These are phyloP conservation scores for Fistulinella staudtii DNA, from an alignment of 1,284 basidiomycete genomes.

Conservation along the genomic window DNA sequence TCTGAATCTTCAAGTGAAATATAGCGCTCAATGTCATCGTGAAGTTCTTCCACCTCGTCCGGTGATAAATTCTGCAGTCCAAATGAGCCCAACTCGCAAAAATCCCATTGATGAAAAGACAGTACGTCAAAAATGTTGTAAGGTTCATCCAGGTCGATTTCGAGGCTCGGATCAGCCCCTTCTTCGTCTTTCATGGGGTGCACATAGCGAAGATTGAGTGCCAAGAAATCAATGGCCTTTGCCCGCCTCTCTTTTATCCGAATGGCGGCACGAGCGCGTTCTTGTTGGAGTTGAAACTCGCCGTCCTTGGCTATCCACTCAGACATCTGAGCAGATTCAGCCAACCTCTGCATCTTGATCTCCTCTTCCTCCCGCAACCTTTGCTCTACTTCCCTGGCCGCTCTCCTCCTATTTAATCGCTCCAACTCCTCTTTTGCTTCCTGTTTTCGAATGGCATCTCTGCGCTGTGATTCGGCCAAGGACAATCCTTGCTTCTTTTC, in stretches of 20 bases:
- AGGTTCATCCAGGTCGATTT: constrained; percentile 97
- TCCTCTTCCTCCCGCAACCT: constrained; percentile 90
- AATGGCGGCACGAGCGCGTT: constrained; percentile 86
- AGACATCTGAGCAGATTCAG: constrained; percentile 95
- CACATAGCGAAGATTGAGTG: constrained; percentile 89
- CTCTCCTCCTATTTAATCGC: constrained; percentile 83
- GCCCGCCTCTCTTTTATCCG: constrained; percentile 94
- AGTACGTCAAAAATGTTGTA: constrained; percentile 91
- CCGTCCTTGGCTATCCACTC: constrained; percentile 98
- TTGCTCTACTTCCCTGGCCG: constrained; percentile 89
- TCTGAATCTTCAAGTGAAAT: constrained; percentile 83
- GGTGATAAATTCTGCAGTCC: constrained; percentile 73
- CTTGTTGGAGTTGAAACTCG: constrained; percentile 95
- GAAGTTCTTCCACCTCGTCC: constrained; percentile 88
- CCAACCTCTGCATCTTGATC: constrained; percentile 78
- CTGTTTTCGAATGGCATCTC: constrained; percentile 77
- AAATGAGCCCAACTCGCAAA: constrained; percentile 18
- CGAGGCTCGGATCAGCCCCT: constrained; percentile 80
- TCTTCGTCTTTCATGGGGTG: constrained; percentile 63
- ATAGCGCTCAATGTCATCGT: constrained; percentile 93
- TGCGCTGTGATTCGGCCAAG: constrained; percentile 72
- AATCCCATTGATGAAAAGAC: constrained; percentile 28
- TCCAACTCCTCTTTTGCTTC: constrained; percentile 97
- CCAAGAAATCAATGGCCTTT: constrained; percentile 92
- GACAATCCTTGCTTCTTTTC: constrained; percentile 88